Conservation (phyloP, 1,139 yeast species). For the Candida sanyaensis region DNA sequence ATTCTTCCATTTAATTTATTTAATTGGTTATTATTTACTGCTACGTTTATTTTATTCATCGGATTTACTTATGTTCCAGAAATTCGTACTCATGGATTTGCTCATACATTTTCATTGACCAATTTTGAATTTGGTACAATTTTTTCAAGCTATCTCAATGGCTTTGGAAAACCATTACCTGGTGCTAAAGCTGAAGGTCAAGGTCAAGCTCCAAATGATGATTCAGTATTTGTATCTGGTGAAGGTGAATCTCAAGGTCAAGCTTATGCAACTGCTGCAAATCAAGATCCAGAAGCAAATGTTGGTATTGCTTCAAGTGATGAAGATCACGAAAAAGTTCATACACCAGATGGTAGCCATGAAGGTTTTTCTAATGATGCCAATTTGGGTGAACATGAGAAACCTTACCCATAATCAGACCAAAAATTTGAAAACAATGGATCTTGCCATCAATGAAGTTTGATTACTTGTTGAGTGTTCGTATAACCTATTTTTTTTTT, state of each 20-base stretch:
- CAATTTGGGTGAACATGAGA: background rate
- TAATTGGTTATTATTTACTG: slow-evolving; percentile 28
- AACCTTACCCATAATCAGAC: too few species aligned
- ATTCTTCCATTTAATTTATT: slow-evolving; percentile 31
- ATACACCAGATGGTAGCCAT: background rate
- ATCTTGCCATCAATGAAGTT: too few species aligned
- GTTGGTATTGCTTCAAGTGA: background rate
- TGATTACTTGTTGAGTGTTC: too few species aligned
- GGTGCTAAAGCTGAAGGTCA: background rate
- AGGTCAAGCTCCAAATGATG: background rate
- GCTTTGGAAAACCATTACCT: background rate
- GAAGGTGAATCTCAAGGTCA: background rate
- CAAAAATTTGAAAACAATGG: too few species aligned
- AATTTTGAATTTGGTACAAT: slow-evolving; percentile 15
- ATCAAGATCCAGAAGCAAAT: background rate
- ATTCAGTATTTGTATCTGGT: background rate
- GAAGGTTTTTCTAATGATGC: background rate
- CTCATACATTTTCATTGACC: slow-evolving; percentile 2
- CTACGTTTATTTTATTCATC: slow-evolving; percentile 23
- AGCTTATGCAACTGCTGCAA: background rate
- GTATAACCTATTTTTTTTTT: too few species aligned
- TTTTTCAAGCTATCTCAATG: slow-evolving; percentile 4
- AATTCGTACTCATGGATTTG: slow-evolving; percentile 9
- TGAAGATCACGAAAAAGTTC: background rate
- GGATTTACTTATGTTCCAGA: slow-evolving; percentile 26